These are phyloP conservation scores for Abelmoschus esculentus DNA, from an alignment of 345 rosid genomes.

Conservation along the genomic window DNA sequence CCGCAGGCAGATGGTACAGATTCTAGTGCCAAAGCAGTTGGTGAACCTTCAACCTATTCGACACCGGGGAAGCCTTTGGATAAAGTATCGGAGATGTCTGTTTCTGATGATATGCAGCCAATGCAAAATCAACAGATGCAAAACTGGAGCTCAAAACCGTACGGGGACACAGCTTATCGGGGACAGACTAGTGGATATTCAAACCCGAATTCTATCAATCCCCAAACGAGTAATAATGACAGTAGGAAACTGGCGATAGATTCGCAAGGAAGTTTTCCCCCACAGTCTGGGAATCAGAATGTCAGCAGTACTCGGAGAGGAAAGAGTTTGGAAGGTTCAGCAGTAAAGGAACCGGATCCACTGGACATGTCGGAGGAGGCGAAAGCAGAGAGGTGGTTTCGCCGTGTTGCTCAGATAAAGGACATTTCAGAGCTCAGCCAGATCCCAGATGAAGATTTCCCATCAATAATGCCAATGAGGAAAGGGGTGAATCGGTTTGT, in stretches of 20 bases:
- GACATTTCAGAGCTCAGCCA: constrained; percentile 94
- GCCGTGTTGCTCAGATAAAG: constrained; percentile 80
- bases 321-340: constrained; percentile 88
- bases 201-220: constrained; percentile 18
- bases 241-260: constrained; percentile 7
- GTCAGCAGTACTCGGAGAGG: constrained; percentile 38
- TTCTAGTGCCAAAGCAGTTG: constrained; percentile 15
- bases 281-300: constrained; percentile 21
- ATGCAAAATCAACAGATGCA: constrained; percentile 20
- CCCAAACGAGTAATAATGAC: constrained; percentile 11
- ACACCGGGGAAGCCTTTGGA: constrained; percentile 21
- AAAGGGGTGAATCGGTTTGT: constrained; percentile 97
- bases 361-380: constrained; percentile 99
- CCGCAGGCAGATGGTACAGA: constrained; percentile 27
- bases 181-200: constrained; percentile 12
- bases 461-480: constrained; percentile 99
- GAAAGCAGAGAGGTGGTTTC: constrained; percentile 95
- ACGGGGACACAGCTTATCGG: constrained; percentile 13
- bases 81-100: constrained; percentile 5
- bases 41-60: constrained; percentile 23
- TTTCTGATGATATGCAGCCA: constrained; percentile 9
- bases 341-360: constrained; percentile 72
- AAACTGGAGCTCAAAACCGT: constrained; percentile 14
- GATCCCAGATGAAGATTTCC: constrained; percentile 96
- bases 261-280: constrained; percentile 12